Evolutionary conservation across 495 filamentous ascomycete species (phyloP).

Genomic region (Cercophora newfieldiana): DNA sequence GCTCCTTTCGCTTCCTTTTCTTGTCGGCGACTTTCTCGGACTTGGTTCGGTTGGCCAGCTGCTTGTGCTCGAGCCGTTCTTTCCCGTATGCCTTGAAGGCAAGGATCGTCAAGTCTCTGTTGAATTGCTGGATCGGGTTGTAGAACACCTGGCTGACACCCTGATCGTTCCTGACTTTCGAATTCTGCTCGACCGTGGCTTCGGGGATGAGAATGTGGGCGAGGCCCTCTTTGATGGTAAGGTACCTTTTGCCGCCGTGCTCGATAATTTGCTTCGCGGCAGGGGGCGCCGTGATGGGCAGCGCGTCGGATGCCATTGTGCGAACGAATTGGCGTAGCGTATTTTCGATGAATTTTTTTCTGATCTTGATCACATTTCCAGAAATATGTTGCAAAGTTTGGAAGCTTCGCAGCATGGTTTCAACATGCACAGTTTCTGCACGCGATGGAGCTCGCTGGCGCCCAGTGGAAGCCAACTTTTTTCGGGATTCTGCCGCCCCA

Average conservation of each 20-base stretch:
- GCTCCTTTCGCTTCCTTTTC: constrained; percentile 52
- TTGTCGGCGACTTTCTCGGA: constrained; percentile 44
- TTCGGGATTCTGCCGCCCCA: neutral
- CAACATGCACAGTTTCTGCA: neutral
- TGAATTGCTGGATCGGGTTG: constrained; percentile 98
- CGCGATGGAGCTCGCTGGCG: neutral
- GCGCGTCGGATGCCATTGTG: constrained; percentile 32
- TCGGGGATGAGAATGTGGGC: constrained; percentile 49
- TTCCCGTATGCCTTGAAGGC: constrained; percentile 84
- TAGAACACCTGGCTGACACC: constrained; percentile 85
- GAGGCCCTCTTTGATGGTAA: constrained; percentile 46
- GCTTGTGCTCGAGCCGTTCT: constrained; percentile 56
- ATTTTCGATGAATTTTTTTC: neutral
- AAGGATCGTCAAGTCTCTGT: constrained; percentile 89
- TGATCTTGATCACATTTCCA: constrained; percentile 8
- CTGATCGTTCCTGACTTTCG: constrained; percentile 32
- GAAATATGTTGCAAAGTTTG: constrained; percentile 8
- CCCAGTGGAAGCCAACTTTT: neutral
- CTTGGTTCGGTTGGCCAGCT: constrained; percentile 35
- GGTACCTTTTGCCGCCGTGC: constrained; percentile 43
- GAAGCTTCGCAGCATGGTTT: neutral
- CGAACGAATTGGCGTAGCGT: neutral
- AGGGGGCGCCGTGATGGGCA: constrained; percentile 26
- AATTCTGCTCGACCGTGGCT: constrained; percentile 31
- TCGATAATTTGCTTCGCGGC: constrained; percentile 36